A percentile compares a stretch with the other conserved stretches of the same genome.
These are phyloP conservation scores for Saturnispora diversa DNA, from an alignment of 805 yeast species.

Conservation along the genomic window DNA sequence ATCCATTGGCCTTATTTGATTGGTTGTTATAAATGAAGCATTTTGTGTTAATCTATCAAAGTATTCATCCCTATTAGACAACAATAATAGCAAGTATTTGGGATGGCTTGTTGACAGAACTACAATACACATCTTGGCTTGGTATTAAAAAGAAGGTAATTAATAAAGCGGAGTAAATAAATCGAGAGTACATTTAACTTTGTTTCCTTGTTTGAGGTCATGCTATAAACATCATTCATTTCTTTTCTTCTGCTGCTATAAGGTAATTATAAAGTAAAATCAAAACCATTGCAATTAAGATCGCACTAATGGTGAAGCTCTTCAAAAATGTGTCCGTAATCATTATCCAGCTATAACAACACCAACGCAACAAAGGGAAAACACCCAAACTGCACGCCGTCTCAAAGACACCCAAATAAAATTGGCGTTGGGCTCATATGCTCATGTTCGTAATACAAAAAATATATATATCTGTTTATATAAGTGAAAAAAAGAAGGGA, in stretches of 20 bases:
- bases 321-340: conserved; percentile 9
- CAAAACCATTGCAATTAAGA: conserved; percentile 2
- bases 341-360: not conserved
- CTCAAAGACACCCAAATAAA: no score
- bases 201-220: no score
- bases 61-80: conserved; percentile 86
- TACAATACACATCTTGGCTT: conserved; percentile 78
- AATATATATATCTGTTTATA: no score
- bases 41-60: conserved; percentile 63
- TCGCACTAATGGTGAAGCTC: conserved; percentile 1
- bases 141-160: no score
- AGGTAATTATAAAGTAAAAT: conserved; percentile 2
- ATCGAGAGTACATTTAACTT: no score
- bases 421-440: no score
- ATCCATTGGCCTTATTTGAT: conserved; percentile 63
- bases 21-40: conserved; percentile 33
- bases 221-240: no score
- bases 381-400: no score
- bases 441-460: no score
- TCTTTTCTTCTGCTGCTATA: no score
- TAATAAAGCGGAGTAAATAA: no score
- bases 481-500: no score
- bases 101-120: conserved; percentile 61
- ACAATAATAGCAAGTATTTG: conserved; percentile 62
- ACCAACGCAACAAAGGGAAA: not conserved